Conservation (phyloP, 2,329 filamentous ascomycete genomes). For the Emmonsia crescens region DNA sequence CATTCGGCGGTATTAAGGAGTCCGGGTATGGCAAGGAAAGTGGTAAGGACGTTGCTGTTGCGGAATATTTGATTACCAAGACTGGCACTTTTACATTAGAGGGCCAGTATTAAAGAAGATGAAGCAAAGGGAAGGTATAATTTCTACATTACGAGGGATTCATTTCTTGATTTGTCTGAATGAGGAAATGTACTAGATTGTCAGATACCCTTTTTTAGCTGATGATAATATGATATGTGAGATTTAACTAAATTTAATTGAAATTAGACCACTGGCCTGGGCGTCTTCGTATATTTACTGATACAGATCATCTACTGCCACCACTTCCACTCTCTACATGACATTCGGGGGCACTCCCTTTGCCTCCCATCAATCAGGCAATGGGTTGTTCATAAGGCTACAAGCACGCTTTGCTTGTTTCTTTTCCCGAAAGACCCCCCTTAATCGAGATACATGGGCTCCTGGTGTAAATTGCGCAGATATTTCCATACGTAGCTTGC, state of each 20-base stretch:
- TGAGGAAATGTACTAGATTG: not conserved
- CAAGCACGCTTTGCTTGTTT: not conserved
- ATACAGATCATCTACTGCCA: not conserved
- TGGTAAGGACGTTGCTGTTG: conserved; percentile 54
- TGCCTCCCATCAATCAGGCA: not conserved
- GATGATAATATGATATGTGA: not conserved
- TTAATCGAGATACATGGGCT: too few species aligned
- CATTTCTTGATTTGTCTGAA: not conserved
- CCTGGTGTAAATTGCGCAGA: not conserved
- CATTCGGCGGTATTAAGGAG: conserved; percentile 59
- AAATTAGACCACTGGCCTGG: not conserved
- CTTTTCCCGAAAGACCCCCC: not conserved
- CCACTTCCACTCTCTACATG: not conserved
- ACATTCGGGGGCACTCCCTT: not conserved
- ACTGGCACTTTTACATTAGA: conserved; percentile 54
- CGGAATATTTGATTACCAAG: conserved; percentile 54
- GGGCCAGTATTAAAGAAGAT: conserved; percentile 36
- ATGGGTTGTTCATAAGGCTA: not conserved
- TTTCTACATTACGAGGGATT: not conserved
- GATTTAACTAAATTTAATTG: not conserved
- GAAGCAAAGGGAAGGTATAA: not conserved
- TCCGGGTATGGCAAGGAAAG: conserved; percentile 58
- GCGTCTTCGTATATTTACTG: not conserved
- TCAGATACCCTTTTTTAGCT: not conserved
- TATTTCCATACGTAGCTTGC: not conserved